Percentiles rank a stretch among this genome's conserved stretches.
Evolutionary conservation across 345 rosid genomes (phyloP).

Genomic region (Corymbia maculata): DNA sequence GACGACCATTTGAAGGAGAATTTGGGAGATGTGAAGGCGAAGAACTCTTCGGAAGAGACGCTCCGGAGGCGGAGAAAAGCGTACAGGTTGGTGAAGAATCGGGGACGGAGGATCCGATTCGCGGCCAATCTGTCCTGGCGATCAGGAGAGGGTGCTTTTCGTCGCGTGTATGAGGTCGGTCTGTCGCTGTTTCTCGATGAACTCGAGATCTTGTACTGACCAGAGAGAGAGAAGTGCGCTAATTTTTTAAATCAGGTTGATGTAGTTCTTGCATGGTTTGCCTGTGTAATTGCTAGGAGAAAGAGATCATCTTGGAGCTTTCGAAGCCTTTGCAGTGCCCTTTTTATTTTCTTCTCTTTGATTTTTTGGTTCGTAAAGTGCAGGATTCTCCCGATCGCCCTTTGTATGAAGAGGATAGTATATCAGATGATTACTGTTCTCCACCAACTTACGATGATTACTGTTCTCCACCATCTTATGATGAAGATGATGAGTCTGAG

Average conservation of each 20-base stretch:
- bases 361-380: too few species aligned
- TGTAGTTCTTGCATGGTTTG: background rate
- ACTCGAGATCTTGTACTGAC: background rate
- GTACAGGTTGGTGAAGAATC: slow-evolving; percentile 85
- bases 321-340: too few species aligned
- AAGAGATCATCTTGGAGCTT: too few species aligned
- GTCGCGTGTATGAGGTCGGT: slow-evolving; percentile 67
- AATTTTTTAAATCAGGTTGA: background rate
- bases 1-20: slow-evolving; percentile 64
- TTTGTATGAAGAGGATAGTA: too few species aligned
- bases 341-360: too few species aligned
- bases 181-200: background rate
- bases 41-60: slow-evolving; percentile 93
- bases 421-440: too few species aligned
- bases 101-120: slow-evolving; percentile 70
- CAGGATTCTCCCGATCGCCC: too few species aligned
- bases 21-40: slow-evolving; percentile 75
- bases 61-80: slow-evolving; percentile 87
- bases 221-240: background rate
- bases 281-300: background rate
- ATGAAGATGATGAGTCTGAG: background rate
- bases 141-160: slow-evolving; percentile 71
- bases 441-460: too few species aligned
- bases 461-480: too few species aligned
- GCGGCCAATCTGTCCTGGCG: slow-evolving; percentile 86